Evolutionary conservation across 352 stramenopile species (phyloP), one percentile per base, ranked within the genome.

Genomic region (Phytopythium litorale): DNA sequence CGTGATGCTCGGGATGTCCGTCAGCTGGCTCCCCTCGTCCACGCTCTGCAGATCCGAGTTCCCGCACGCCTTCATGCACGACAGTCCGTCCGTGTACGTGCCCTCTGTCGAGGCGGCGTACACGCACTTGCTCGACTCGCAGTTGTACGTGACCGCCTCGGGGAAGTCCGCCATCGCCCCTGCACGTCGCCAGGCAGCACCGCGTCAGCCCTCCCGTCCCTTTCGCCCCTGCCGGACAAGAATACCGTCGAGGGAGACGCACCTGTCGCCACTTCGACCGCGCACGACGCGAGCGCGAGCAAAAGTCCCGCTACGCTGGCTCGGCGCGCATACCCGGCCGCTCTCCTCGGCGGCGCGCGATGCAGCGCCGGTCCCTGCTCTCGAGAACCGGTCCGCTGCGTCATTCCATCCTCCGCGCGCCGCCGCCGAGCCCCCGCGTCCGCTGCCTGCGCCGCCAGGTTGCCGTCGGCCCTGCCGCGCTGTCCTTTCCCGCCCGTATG

Each of bases 61-160:
- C 3, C 65, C 70, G 57, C 83, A 92, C 30, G 60, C 40, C 55
- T 75, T 76, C 56, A 89, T 76, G 52, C 83, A 92, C 23, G 70
- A 64, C 12, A 85, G 64, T 1, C 72, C 75, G 58, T 89, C 76
- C 18, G 55, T 52, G 52, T 76, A 89, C 56, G 69, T 30, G 18
- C 62, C 71, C 28, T 37, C 37, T 21, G 53, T 65, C 37, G 55
- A 74, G 2, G 57, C 62, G 35, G 65, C 70, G 59, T 75, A 89
- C n/a, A 86, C 49, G 60, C 82, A 92, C 35, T 70, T 76, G 56
- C 67, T 68, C 7, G 30, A 56, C 50, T 73, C 60, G 66, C 83
- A 92, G 42, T 68, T 72, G 66, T 90, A 92, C 7, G 64, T 63
- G 28, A 83, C 52, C 25, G 42, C 58, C 3, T 64, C 40, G 4